A percentile compares a stretch with the other conserved stretches of the same genome.
phyloP scores from a whole-genome alignment of 208 protist species.

The Trypanosoma lewisi region DNA sequence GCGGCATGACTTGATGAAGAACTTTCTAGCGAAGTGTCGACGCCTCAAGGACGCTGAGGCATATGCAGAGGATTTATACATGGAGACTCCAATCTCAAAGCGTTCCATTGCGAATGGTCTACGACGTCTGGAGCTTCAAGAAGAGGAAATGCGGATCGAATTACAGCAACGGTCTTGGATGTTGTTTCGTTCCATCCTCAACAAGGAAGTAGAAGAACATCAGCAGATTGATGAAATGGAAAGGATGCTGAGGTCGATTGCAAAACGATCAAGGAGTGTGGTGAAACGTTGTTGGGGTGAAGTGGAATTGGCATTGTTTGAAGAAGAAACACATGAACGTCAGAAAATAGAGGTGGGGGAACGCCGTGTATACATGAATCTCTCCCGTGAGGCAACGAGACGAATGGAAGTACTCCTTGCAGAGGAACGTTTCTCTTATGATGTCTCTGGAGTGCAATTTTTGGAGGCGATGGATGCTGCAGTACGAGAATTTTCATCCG shows the following conservation, averaged over 20 bases:
- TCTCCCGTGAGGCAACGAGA: not conserved
- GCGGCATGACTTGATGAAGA: not conserved
- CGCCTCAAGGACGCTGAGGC: not conserved
- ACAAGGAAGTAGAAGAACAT: slow-evolving; percentile 5
- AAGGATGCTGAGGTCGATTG: slow-evolving; percentile 5
- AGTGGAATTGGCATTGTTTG: slow-evolving; percentile 1
- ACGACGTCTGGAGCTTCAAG: slow-evolving; percentile 7
- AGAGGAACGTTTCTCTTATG: not conserved
- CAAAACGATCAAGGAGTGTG: slow-evolving; percentile 9
- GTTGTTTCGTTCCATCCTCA: slow-evolving; percentile 2
- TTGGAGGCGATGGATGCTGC: slow-evolving; percentile 13
- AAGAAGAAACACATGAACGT: slow-evolving; percentile 12
- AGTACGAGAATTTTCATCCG: slow-evolving; percentile 12
- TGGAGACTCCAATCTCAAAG: not conserved
- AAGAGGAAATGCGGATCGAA: slow-evolving; percentile 17
- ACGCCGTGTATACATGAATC: slow-evolving; percentile 3
- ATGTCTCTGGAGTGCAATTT: slow-evolving; percentile 1
- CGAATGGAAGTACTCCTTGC: not conserved
- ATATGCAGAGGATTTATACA: not conserved
- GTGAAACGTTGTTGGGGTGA: slow-evolving; percentile 10
- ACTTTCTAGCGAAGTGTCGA: not conserved
- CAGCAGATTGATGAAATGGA: slow-evolving; percentile 14
- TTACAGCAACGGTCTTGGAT: slow-evolving; percentile 1
- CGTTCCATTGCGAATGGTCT: not conserved
- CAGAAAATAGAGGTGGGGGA: slow-evolving; percentile 10